A percentile compares a stretch with the other conserved stretches of the same genome.
phyloP scores from a whole-genome alignment of 2,329 filamentous ascomycete species.

The Juglanconis sp. region DNA sequence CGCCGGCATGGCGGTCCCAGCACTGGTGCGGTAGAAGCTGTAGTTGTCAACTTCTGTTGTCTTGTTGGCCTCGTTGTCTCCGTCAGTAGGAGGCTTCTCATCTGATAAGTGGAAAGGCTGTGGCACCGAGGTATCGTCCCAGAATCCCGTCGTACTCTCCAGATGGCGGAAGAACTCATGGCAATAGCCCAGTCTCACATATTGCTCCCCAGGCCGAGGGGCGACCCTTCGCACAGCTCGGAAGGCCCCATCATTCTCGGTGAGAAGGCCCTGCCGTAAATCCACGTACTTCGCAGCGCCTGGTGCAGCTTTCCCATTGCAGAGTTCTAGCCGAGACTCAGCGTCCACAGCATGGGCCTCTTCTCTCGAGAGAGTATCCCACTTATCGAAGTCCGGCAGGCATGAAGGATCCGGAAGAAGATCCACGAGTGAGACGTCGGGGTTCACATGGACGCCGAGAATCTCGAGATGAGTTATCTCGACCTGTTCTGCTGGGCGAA shows the following conservation, averaged over 20 bases:
- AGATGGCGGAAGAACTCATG: slow-evolving; percentile 66
- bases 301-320: slow-evolving; percentile 53
- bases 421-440: slow-evolving; percentile 44
- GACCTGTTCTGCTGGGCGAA: slow-evolving; percentile 48
- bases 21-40: slow-evolving; percentile 42
- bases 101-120: slow-evolving; percentile 17
- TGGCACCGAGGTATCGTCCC: slow-evolving; percentile 56
- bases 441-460: slow-evolving; percentile 53
- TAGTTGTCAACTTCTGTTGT: slow-evolving; percentile 7
- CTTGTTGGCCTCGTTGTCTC: slow-evolving; percentile 15
- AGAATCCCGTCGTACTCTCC: slow-evolving; percentile 56
- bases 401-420: slow-evolving; percentile 52
- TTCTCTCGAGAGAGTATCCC: slow-evolving; percentile 48
- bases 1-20: slow-evolving; percentile 54
- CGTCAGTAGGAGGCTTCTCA: slow-evolving; percentile 6
- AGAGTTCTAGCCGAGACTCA: slow-evolving; percentile 45
- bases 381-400: slow-evolving; percentile 51
- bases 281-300: slow-evolving; percentile 58
- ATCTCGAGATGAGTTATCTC: slow-evolving; percentile 51
- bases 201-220: slow-evolving; percentile 49
- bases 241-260: slow-evolving; percentile 57
- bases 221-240: slow-evolving; percentile 58
- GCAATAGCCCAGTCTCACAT: slow-evolving; percentile 57
- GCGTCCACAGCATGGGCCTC: slow-evolving; percentile 47
- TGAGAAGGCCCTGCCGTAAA: slow-evolving; percentile 54